phyloP scores from a whole-genome alignment of 2,329 filamentous ascomycete genomes.

The Apiospora marii region DNA sequence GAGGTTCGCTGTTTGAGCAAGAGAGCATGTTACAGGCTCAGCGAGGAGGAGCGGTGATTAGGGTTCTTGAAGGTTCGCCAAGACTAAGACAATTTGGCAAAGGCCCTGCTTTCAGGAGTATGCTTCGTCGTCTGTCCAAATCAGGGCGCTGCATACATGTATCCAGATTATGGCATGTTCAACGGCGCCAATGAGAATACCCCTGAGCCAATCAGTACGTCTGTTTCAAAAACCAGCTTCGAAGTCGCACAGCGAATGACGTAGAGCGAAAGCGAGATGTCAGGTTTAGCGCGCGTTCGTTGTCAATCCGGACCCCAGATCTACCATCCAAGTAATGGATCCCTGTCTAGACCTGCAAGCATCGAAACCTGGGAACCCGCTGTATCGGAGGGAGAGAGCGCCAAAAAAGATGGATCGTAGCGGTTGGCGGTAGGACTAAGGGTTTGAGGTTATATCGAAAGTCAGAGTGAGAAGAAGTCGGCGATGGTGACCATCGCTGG shows the following conservation, averaged over 20 bases:
- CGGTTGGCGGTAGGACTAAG: neutral
- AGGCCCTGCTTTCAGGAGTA: slow-evolving; percentile 12
- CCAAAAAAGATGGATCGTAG: neutral
- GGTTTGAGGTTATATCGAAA: neutral
- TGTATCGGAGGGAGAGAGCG: neutral
- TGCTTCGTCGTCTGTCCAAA: slow-evolving; percentile 4
- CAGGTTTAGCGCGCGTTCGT: slow-evolving; percentile 13
- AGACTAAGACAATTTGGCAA: neutral
- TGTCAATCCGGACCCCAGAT: slow-evolving; percentile 15
- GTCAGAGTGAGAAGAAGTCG: neutral
- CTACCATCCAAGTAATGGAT: slow-evolving; percentile 16
- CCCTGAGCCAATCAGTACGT: slow-evolving; percentile 9
- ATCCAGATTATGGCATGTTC: neutral
- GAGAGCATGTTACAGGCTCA: neutral
- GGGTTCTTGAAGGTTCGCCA: slow-evolving; percentile 21
- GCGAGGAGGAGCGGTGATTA: neutral
- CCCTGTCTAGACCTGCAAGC: neutral
- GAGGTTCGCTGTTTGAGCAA: neutral
- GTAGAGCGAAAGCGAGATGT: slow-evolving; percentile 6
- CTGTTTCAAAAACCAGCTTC: slow-evolving; percentile 12
- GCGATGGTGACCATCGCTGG: slow-evolving; percentile 3
- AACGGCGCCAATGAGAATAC: neutral
- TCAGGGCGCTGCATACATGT: slow-evolving; percentile 1
- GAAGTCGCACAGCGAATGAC: slow-evolving; percentile 14
- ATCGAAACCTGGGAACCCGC: neutral